Evolutionary conservation across 768 basidiomycete species (phyloP), one percentile per base, ranked within the genome.

Genomic region (Daedalea quercina): DNA sequence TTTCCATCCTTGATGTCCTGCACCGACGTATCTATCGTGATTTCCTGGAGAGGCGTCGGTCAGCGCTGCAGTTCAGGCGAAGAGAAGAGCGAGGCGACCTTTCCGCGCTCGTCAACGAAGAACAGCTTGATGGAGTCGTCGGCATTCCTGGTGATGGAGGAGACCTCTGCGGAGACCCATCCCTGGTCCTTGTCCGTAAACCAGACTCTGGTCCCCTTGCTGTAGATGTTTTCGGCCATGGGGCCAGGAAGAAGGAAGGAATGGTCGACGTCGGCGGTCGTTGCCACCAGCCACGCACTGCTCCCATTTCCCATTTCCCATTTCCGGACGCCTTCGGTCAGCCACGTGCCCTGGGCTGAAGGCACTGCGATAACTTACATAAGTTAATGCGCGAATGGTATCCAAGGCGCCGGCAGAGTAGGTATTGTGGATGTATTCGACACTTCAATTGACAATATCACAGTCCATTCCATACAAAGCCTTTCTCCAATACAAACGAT

Each of bases 171-270:
- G 41, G 90, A 90, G 61, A 95, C 78, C 94, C 94, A 96, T 56
- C 91, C 92, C 59, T 87, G 83, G 57, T 95, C 93, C 70, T 90
- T 93, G 76, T 95, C 92, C 58, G 91, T 82, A 64, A 94, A 93
- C 93, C 89, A 91, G 65, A 90, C 89, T 61, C 88, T 78, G 57
- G 88, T 90, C 56, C 89, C 89, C 70, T 86, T 90, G 78, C 84
- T 87, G 75, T 90, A 91, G 65, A 90, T 87, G 75, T 90, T 90
- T 76, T 91, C 89, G 68, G 89, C 87, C 89, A 91, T 91, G 69
- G 59, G 66, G 37, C 37, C 37, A 40, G 37, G 37, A 40, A 15
- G 37, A 17, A 15, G 7, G 37, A 6, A 40, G 11, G 11, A 11
- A 11, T 31, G 6, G 28, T 31, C 11, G 28, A 6, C 28, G 11